These are phyloP conservation scores for Rhizoclosmatium globosum DNA, from an alignment of 192 early-diverging fungal genomes.

Conservation along the genomic window DNA sequence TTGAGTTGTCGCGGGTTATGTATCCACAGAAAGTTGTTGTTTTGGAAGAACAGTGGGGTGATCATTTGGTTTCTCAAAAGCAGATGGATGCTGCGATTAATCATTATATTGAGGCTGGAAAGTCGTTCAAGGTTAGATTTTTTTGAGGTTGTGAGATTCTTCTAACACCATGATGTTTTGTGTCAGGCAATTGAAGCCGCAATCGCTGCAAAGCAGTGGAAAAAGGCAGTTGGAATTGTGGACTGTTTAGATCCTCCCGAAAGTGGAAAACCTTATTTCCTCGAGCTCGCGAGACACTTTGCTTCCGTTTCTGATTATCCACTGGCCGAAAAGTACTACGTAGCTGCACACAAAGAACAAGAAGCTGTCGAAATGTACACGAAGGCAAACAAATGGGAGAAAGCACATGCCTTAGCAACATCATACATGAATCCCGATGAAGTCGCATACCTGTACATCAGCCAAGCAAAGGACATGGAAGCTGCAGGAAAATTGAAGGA, in stretches of 20 bases:
- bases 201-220: constrained; percentile 58
- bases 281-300: constrained; percentile 66
- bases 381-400: constrained; percentile 66
- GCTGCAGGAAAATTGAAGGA: constrained; percentile 65
- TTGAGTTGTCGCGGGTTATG: constrained; percentile 60
- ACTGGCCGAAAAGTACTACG: constrained; percentile 68
- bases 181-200: constrained; percentile 32
- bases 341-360: constrained; percentile 62
- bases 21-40: constrained; percentile 66
- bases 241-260: constrained; percentile 65
- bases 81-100: constrained; percentile 74
- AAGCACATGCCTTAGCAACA: constrained; percentile 65
- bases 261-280: constrained; percentile 55
- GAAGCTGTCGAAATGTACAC: constrained; percentile 75
- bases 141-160: not conserved
- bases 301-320: constrained; percentile 48
- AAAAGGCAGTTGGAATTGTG: constrained; percentile 67
- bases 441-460: constrained; percentile 64
- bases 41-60: constrained; percentile 74
- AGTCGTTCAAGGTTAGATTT: constrained; percentile 59
- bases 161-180: not conserved
- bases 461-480: constrained; percentile 69
- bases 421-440: constrained; percentile 68
- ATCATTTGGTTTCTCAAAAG: constrained; percentile 66
- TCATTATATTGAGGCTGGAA: constrained; percentile 71